Evolutionary conservation across 208 protist species (phyloP).

Genomic region (Balamuthia mandrillaris): DNA sequence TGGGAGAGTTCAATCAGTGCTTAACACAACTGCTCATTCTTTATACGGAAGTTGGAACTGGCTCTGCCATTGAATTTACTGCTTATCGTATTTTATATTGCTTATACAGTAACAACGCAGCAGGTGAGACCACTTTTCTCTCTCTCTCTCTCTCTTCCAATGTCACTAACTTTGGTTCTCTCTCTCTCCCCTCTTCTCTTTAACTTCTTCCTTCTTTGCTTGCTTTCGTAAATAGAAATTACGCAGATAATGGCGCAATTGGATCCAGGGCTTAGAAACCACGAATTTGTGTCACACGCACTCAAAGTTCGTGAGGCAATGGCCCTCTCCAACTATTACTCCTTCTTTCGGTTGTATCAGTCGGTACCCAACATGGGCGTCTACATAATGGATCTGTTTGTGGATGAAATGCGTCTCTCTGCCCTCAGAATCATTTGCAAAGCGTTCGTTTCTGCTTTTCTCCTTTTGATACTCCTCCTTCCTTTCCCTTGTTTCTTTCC

Average conservation of each 20-base stretch:
- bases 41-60: conserved; percentile 63
- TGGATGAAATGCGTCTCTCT: neutral
- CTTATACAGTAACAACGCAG: conserved; percentile 32
- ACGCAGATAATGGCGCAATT: too few relatives aligned
- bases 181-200: too few relatives aligned
- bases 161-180: too few relatives aligned
- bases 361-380: conserved; percentile 19
- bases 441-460: neutral
- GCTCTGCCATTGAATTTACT: conserved; percentile 40
- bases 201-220: too few relatives aligned
- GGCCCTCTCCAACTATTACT: conserved; percentile 17
- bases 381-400: conserved; percentile 22
- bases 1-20: conserved; percentile 94
- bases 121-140: neutral
- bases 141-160: too few relatives aligned
- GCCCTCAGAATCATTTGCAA: conserved; percentile 29
- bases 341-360: conserved; percentile 29
- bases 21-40: conserved; percentile 87
- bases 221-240: too few relatives aligned
- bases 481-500: neutral
- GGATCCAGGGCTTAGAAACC: too few relatives aligned
- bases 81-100: conserved; percentile 53
- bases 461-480: neutral
- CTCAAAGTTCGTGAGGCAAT: neutral
- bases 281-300: neutral